Evolutionary conservation across 2,329 filamentous ascomycete genomes (phyloP).

Genomic region (Zymoseptoria tritici): DNA sequence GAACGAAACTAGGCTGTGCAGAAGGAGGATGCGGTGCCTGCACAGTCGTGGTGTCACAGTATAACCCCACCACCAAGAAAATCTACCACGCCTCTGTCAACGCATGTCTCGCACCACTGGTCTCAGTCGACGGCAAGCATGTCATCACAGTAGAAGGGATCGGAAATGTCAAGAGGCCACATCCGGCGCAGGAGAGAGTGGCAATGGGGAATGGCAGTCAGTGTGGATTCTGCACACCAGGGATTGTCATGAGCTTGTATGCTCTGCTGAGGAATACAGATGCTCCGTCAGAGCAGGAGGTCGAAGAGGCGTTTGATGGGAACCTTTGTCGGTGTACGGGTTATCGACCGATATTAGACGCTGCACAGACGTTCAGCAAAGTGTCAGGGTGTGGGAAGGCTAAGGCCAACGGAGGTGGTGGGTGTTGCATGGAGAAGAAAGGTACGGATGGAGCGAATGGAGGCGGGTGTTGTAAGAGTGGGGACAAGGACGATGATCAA

Average conservation of each 20-base stretch:
- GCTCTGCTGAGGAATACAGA: constrained; percentile 81
- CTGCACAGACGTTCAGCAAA: constrained; percentile 75
- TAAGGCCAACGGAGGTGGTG: constrained; percentile 51
- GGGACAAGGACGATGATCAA: constrained; percentile 34
- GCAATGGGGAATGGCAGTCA: constrained; percentile 89
- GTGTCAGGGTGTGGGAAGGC: constrained; percentile 48
- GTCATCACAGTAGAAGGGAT: constrained; percentile 97
- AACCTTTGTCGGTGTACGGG: constrained; percentile 95
- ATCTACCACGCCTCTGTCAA: constrained; percentile 97
- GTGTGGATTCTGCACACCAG: constrained; percentile 92
- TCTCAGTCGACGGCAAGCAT: constrained; percentile 93
- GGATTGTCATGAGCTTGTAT: constrained; percentile 96
- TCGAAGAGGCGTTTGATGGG: constrained; percentile 95
- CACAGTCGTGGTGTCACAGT: constrained; percentile 88
- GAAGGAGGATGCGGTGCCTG: constrained; percentile 96
- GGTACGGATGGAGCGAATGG: constrained; percentile 45
- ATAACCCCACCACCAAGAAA: constrained; percentile 82
- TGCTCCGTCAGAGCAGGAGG: constrained; percentile 67
- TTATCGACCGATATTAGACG: constrained; percentile 88
- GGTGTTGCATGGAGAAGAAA: constrained; percentile 62
- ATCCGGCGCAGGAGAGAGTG: constrained; percentile 84
- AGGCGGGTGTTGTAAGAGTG: constrained; percentile 53
- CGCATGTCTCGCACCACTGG: constrained; percentile 85
- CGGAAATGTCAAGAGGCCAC: constrained; percentile 75
- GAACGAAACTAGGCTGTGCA: constrained; percentile 92